Base-by-base conservation (phyloP, 495 filamentous ascomycete genomes). In the Penicillium cinerascens region DNA sequence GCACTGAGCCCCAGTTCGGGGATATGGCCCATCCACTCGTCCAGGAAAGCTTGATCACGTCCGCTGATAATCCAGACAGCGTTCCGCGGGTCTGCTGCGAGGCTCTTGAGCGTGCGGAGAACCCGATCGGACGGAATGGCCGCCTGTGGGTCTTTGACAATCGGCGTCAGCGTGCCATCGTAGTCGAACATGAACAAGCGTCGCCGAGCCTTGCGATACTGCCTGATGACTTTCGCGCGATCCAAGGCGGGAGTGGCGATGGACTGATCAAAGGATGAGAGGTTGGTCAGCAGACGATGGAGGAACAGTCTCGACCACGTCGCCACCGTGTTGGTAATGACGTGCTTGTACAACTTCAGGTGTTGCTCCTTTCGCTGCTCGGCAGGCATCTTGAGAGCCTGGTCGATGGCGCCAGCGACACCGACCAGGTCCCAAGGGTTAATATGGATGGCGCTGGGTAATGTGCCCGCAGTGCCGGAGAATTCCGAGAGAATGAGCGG, bases 171-270 rank as follows among this genome's bases (percentile, higher is more conserved):
- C 0, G 93, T 98, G 42, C 93, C 93, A 68, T 98, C 93, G 63
- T 97, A 98, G 74, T 98, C 93, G 60, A 97, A 96, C 87, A 98
- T 91, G 70, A 97, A 95, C 2, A 98, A 74, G 26, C 92, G 84
- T 69, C 84, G 86, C 45, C 73, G 76, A 16, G 89, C 81, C 41
- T 80, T 74, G 53, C 82, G 81, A 64, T 95, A 96, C 53, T 84
- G 83, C 45, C 74, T 78, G 37, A 92, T 68, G 48, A 96, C 66
- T 57, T 80, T 73, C 15, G 82, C 73, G 18, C 82, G 81, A 68
- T 97, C 90, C 16, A 97, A 81, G 1, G 86, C 77, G 0, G 92
- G 92, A 4, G 91, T 97, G 15, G 85, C 81, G 44, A 83, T 78
- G n/a, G 81, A 80, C 52, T 85, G 83, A 55, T 87, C 85, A 59